phyloP scores from a whole-genome alignment of 768 basidiomycete genomes.

The Auricularia cornea region DNA sequence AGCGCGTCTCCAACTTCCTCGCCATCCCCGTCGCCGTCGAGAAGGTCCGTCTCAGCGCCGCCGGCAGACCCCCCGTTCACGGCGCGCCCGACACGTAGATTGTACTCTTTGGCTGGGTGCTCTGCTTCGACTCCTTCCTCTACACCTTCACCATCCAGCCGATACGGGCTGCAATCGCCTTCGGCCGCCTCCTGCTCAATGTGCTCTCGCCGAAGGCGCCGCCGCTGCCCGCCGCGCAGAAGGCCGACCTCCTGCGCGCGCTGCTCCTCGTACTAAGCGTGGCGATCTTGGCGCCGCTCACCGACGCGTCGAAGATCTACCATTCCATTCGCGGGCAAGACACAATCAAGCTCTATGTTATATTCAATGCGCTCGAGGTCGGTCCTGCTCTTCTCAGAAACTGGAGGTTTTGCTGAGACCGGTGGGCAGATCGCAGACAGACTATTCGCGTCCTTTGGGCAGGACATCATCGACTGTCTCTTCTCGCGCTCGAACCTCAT shows the following conservation, averaged over 20 bases:
- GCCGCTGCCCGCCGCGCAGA: constrained; percentile 75
- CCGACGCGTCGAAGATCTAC: constrained; percentile 96
- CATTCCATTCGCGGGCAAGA: constrained; percentile 97
- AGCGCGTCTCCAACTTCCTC: constrained; percentile 92
- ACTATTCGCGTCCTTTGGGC: constrained; percentile 91
- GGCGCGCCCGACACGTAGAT: constrained; percentile 42
- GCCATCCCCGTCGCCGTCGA: constrained; percentile 89
- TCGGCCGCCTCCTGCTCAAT: constrained; percentile 45
- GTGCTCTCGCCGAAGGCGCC: constrained; percentile 38
- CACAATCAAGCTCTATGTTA: constrained; percentile 97
- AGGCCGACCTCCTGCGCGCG: constrained; percentile 83
- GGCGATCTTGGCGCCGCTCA: constrained; percentile 65
- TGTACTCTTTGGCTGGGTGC: constrained; percentile 81
- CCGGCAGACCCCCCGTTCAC: too few relatives aligned
- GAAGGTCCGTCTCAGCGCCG: constrained; percentile 50
- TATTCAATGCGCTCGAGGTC: constrained; percentile 97
- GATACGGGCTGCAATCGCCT: constrained; percentile 69
- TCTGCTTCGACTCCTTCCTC: constrained; percentile 94
- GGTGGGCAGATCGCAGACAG: constrained; percentile 81
- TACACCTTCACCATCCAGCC: constrained; percentile 98
- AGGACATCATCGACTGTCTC: constrained; percentile 92
- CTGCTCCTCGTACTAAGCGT: constrained; percentile 69
- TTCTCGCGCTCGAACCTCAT: constrained; percentile 89
- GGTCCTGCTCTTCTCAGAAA: constrained; percentile 14
- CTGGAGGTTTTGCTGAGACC: background rate